Evolutionary conservation across 1,284 basidiomycete genomes (phyloP), one percentile per base, ranked within the genome.

Genomic region (Macrocystidia cucumis): DNA sequence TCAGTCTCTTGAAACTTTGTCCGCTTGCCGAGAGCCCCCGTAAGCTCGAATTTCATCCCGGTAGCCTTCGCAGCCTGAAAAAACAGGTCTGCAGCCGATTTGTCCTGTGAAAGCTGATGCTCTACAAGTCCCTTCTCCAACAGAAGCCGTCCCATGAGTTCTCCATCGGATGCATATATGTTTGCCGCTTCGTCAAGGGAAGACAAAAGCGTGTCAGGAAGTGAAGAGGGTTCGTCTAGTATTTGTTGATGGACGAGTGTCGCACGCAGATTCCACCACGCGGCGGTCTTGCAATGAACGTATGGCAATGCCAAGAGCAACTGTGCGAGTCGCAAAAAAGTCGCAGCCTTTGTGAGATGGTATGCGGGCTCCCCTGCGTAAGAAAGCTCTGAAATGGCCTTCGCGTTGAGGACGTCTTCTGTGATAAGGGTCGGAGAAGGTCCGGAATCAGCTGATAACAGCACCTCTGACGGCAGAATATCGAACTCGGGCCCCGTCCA

Each of bases 401-500:
- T 73, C 20, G 64, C 57, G 50, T 91, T 76, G 27, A 96, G 57
- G 3, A 47, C 29, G 19, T 76, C 70, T 27, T 78, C 67, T 9
- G 67, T 63, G 20, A 70, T 49, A n/a, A n/a, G n/a, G n/a, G n/a
- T n/a, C n/a, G n/a, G n/a, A 2, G 56, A 29, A n/a, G 50, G 23
- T 9, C 52, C 41, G 5, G 42, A 40, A 34, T 59, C 39, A 43
- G 54, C 38, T 22, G 61, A 49, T 34, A 63, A 49, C 49, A 82
- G 57, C 33, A 80, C 46, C 24, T 77, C 71, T 37, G 68, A 59
- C 40, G 72, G 69, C 45, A 57, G 58, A 52, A 91, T 54, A 42
- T 81, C 65, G 27, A 96, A 69, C 49, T 90, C 74, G 1, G 96
- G 96, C 1, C 96, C 96, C 0, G 93, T 98, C 91, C 91, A 99